Evolutionary conservation across 352 stramenopile species (phyloP), one percentile per base, ranked within the genome.

Genomic region (Pelagophyceae sp.): DNA sequence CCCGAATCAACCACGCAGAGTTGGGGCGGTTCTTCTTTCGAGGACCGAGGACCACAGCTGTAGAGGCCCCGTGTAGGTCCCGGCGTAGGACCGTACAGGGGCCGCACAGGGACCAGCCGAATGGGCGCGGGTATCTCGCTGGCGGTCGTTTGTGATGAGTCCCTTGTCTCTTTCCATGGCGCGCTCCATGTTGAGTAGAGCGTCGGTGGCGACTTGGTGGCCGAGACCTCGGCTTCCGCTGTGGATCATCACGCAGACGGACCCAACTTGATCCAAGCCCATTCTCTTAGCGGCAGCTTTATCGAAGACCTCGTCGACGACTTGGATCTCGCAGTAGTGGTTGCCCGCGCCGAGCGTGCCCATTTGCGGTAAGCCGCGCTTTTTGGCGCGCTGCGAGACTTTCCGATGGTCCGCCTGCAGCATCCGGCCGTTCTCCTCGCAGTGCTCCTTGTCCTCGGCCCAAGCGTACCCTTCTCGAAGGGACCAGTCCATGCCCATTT

Each of bases 291-390:
- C 88, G 29, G 87, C 87, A 20, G 76, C 72, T 70, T 83, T 63
- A 82, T 95, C 85, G 77, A 87, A 90, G 40, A 95, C 89, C 78
- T 94, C 88, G 60, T 94, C 88, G 23, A 95, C 88, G 29, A 93
- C 82, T 77, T 95, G 90, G 69, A 93, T 90, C 79, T 95, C 90
- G 37, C 84, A 85, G 77, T 94, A 94, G 81, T 95, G 90, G 82
- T 95, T 95, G 0, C 90, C 90, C 0, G 85, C 88, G 20, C 90
- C 90, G 31, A 95, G 82, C n/a, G 90, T 94, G 25, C 89, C 90
- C 50, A 95, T 75, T 82, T 95, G 90, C 27, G 89, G 89, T 35
- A 92, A 72, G 0, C 88, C 88, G 40, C 89, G 79, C 77, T 91
- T 90, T 77, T 93, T 93, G 0, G 88, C 88, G 75, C 87, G 83